A percentile compares a stretch with the other conserved stretches of the same genome.
Conservation (phyloP, 2,329 filamentous ascomycete species). For the Ophiostoma pallidulum region DNA sequence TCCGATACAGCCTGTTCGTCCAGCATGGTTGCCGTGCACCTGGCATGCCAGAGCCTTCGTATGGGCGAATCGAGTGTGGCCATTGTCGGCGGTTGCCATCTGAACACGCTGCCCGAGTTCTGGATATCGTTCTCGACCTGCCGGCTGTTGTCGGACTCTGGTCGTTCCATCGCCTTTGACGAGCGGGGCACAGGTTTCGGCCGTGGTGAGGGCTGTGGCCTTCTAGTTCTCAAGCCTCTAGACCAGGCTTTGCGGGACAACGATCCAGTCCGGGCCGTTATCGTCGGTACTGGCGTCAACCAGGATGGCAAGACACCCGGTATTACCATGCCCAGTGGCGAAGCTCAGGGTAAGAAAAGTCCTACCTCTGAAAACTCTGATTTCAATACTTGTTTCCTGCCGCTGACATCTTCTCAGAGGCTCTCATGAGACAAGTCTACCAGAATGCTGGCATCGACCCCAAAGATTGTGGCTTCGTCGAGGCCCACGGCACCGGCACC, state of each 20-base stretch:
- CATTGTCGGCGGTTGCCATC: constrained; percentile 37
- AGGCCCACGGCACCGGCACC: constrained; percentile 50
- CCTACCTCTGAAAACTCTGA: neutral
- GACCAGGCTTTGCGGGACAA: constrained; percentile 44
- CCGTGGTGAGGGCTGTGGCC: constrained; percentile 49
- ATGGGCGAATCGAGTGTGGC: constrained; percentile 36
- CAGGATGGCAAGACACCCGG: constrained; percentile 48
- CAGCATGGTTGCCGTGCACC: constrained; percentile 39
- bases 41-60: constrained; percentile 40
- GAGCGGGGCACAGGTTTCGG: constrained; percentile 47
- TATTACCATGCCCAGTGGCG: constrained; percentile 45
- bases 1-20: constrained; percentile 45
- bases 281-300: constrained; percentile 41
- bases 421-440: constrained; percentile 36
- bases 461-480: constrained; percentile 33
- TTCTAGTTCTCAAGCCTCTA: constrained; percentile 48
- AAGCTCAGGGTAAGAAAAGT: constrained; percentile 33
- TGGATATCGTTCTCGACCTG: constrained; percentile 36
- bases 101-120: constrained; percentile 39
- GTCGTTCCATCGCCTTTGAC: constrained; percentile 44
- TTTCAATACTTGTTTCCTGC: neutral
- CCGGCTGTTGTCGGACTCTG: constrained; percentile 41
- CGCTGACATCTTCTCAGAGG: neutral
- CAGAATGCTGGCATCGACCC: constrained; percentile 28
- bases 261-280: constrained; percentile 44